Percentiles rank a stretch among this genome's conserved stretches.
Conservation (phyloP, 208 protist genomes). For the Crithidia thermophila region DNA sequence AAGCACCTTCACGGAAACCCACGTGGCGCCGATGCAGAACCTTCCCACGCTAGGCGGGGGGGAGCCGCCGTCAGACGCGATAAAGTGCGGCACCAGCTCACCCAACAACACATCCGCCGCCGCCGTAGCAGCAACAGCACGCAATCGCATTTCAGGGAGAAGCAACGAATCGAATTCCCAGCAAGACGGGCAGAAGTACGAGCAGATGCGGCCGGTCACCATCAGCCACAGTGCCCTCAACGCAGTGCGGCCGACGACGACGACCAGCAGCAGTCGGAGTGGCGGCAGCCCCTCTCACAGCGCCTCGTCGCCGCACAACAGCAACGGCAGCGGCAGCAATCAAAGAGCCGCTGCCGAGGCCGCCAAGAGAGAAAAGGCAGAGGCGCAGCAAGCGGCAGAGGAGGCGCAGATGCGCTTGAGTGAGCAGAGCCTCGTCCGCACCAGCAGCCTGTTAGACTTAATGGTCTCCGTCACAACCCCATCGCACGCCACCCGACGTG, state of each 20-base stretch:
- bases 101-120: too few species aligned
- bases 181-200: not conserved
- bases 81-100: too few species aligned
- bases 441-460: not conserved
- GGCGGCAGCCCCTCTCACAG: too few species aligned
- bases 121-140: too few species aligned
- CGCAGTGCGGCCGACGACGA: not conserved
- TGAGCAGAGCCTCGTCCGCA: not conserved
- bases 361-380: too few species aligned
- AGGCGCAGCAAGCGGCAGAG: slow-evolving; percentile 2
- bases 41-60: too few species aligned
- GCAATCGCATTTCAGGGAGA: too few species aligned
- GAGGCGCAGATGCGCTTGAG: not conserved
- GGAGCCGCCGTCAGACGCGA: too few species aligned
- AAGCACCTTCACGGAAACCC: not conserved
- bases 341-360: too few species aligned
- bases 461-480: not conserved
- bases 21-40: not conserved
- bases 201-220: not conserved
- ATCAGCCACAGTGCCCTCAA: not conserved
- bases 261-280: too few species aligned
- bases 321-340: not conserved
- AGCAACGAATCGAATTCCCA: too few species aligned
- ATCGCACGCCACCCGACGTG: too few species aligned
- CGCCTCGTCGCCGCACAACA: not conserved